phyloP scores from a whole-genome alignment of 1,139 yeast genomes.

The Sugiyamaella grinbergsii region DNA sequence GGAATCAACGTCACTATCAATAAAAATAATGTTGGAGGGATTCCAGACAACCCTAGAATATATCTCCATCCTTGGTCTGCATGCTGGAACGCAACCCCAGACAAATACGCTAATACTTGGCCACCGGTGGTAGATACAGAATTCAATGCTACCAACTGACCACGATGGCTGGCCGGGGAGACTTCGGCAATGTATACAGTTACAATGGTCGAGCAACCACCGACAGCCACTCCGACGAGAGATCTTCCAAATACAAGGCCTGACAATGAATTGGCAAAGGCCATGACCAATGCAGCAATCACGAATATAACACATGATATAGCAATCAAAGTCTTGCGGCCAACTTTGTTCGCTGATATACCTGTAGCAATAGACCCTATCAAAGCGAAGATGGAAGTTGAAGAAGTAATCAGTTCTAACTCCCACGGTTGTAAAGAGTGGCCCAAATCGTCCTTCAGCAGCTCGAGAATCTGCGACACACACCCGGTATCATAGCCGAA shows the following conservation, averaged over 20 bases:
- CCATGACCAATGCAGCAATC: slow-evolving; percentile 46
- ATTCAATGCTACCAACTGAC: slow-evolving; percentile 46
- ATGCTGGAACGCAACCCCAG: slow-evolving; percentile 39
- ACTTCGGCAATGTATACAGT: slow-evolving; percentile 50
- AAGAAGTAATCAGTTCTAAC: slow-evolving; percentile 48
- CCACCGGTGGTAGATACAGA: slow-evolving; percentile 51
- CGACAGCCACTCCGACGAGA: slow-evolving; percentile 49
- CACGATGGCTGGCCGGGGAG: slow-evolving; percentile 47
- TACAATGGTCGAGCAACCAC: slow-evolving; percentile 48
- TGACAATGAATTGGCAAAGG: slow-evolving; percentile 37
- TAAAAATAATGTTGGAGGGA: slow-evolving; percentile 47
- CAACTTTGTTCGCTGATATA: slow-evolving; percentile 40
- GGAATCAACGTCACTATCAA: slow-evolving; percentile 50
- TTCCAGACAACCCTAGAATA: slow-evolving; percentile 45
- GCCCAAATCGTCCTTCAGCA: slow-evolving; percentile 42
- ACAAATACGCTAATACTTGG: slow-evolving; percentile 47
- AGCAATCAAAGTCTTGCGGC: slow-evolving; percentile 45
- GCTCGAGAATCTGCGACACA: slow-evolving; percentile 38
- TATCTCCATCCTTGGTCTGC: slow-evolving; percentile 46
- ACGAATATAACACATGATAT: slow-evolving; percentile 45
- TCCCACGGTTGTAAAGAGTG: slow-evolving; percentile 37
- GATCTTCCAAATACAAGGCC: slow-evolving; percentile 45
- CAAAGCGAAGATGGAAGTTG: slow-evolving; percentile 49
- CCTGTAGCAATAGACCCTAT: slow-evolving; percentile 48
- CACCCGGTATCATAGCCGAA: slow-evolving; percentile 35